These are phyloP conservation scores for Talinum fruticosum DNA, from an alignment of 148 eudicot genomes.

Conservation along the genomic window DNA sequence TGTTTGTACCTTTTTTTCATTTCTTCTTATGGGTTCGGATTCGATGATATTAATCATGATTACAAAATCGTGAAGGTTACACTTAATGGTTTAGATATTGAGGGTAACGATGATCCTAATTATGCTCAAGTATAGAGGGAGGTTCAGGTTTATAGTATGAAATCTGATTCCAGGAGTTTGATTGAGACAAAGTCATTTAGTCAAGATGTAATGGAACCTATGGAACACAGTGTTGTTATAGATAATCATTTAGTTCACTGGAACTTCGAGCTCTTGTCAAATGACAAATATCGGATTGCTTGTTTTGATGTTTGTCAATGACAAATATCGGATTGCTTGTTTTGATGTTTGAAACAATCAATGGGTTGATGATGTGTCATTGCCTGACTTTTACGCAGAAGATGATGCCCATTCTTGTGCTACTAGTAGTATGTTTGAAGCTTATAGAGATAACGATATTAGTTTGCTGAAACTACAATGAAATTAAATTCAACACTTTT, in stretches of 20 bases:
- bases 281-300: not conserved
- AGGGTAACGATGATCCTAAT: not conserved
- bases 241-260: constrained; percentile 19
- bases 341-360: not conserved
- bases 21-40: not conserved
- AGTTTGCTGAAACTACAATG: too few species aligned
- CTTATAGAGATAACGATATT: not conserved
- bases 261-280: not conserved
- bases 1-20: too few species aligned
- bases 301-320: too few species aligned
- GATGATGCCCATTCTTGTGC: not conserved
- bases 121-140: not conserved
- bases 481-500: too few species aligned
- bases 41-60: not conserved
- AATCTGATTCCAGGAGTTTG: not conserved
- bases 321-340: too few species aligned
- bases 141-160: constrained; percentile 5
- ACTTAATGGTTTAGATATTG: not conserved
- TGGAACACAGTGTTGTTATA: not conserved
- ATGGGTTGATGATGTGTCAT: constrained; percentile 9
- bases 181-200: not conserved
- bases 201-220: not conserved
- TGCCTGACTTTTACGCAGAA: not conserved
- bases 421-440: too few species aligned
- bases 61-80: not conserved